Evolutionary conservation across 78 protist genomes (phyloP), one percentile per base, ranked within the genome.

Genomic region (Tieghemostelium lacteum): DNA sequence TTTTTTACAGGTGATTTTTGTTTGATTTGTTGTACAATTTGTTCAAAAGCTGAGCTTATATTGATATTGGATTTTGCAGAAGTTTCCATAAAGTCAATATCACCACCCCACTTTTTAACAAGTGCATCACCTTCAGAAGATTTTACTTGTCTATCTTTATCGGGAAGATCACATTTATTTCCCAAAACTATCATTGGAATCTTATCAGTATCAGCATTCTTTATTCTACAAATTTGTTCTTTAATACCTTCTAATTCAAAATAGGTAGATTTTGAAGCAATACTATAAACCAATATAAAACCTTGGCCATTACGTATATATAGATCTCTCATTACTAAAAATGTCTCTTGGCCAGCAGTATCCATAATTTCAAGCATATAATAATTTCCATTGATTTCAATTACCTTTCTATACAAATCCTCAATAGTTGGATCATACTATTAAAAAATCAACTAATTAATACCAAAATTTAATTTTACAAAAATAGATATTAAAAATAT

Each of bases 241-340:
- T 86, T 85, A 33, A 96, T 75, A 37, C 45, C 92, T 3, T 40
- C 67, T 60, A 94, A 66, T 34, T 94, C 96, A 54, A 80, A 75
- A 70, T 94, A 92, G 10, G 96, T 87, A 12, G 37, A 20, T n/a
- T 71, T 69, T 3, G 92, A 62, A 40, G 92, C 85, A 73, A 96
- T 86, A 37, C 96, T 80, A 83, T 94, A 96, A 37, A 94, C 97
- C 12, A 96, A 74, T 16, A 94, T 57, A 73, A 96, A 96, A 31
- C 96, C 98, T 39, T 94, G 95, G 39, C 98, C 98, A 50, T 78
- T 75, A 58, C 85, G 66, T 76, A 94, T 86, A 80, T 94, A 94
- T 40, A 78, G 34, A 63, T 96, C 96, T 37, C 96, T 93, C 94
- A 96, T 77, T 54, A 94, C 92, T 1, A 93, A 76, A 60, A 93